These are phyloP conservation scores for Aspergillus floridensis DNA, from an alignment of 2,329 filamentous ascomycete species.

Conservation along the genomic window DNA sequence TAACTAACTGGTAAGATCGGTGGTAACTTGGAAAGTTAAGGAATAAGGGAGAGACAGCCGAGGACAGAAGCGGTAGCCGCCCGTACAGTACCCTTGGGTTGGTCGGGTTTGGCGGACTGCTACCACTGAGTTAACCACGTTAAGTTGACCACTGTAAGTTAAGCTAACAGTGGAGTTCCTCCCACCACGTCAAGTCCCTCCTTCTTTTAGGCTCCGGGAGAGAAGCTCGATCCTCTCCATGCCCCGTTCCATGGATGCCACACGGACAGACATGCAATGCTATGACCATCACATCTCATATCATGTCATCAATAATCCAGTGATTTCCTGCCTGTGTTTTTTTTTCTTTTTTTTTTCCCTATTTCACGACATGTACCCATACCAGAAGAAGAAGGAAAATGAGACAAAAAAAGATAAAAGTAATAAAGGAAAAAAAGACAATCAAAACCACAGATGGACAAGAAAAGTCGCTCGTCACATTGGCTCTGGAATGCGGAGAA, in stretches of 20 bases:
- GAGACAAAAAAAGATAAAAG: neutral
- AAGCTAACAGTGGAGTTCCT: too few species aligned
- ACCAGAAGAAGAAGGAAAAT: neutral
- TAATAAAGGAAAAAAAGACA: neutral
- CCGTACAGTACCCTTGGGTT: too few species aligned
- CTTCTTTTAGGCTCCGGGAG: too few species aligned
- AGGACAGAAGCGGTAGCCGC: too few species aligned
- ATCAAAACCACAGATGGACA: neutral
- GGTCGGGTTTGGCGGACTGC: neutral
- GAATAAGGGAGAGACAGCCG: slow-evolving; percentile 9
- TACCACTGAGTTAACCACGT: neutral
- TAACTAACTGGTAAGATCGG: neutral
- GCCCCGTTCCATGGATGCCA: neutral
- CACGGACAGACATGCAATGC: too few species aligned
- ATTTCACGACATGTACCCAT: too few species aligned
- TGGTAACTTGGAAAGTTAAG: neutral
- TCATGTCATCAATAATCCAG: too few species aligned
- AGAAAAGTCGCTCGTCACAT: neutral
- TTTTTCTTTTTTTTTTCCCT: too few species aligned
- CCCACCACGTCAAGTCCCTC: too few species aligned
- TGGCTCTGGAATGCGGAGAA: slow-evolving; percentile 11
- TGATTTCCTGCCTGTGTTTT: neutral
- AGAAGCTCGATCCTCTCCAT: neutral
- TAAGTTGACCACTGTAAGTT: too few species aligned
- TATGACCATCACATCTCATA: too few species aligned